phyloP scores from a whole-genome alignment of 352 stramenopile species.

The Phytophthora pini region DNA sequence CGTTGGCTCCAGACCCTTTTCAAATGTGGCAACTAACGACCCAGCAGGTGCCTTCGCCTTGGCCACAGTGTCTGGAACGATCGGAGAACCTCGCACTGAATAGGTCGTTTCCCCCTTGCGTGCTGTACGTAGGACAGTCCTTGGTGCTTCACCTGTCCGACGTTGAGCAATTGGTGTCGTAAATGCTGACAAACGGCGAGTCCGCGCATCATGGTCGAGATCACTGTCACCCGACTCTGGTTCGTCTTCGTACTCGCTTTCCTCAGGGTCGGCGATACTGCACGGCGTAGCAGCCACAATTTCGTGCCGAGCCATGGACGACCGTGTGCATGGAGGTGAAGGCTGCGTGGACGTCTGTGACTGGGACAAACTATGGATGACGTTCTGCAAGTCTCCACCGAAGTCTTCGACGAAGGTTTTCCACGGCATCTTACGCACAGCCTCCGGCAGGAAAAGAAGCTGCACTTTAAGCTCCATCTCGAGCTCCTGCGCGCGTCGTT shows the following conservation, averaged over 20 bases:
- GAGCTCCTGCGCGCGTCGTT: slow-evolving; percentile 67
- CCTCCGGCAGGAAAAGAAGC: slow-evolving; percentile 74
- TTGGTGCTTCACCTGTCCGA: slow-evolving; percentile 4
- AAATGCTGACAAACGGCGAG: slow-evolving; percentile 40
- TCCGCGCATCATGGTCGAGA: slow-evolving; percentile 13
- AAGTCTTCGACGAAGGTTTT: slow-evolving; percentile 86
- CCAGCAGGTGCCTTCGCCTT: slow-evolving; percentile 65
- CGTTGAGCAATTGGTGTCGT: slow-evolving; percentile 48
- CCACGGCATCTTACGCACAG: slow-evolving; percentile 79
- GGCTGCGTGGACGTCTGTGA: slow-evolving; percentile 16
- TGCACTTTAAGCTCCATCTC: slow-evolving; percentile 83
- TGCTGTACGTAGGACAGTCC: slow-evolving; percentile 68
- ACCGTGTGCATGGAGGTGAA: slow-evolving; percentile 17
- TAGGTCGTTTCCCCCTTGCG: slow-evolving; percentile 80
- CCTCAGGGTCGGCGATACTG: slow-evolving; percentile 26
- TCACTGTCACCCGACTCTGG: slow-evolving; percentile 3
- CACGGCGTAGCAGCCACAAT: slow-evolving; percentile 54
- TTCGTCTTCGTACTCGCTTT: slow-evolving; percentile 26
- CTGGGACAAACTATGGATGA: slow-evolving; percentile 70
- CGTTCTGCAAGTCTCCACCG: slow-evolving; percentile 72
- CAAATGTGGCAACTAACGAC: slow-evolving; percentile 72
- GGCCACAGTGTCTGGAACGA: slow-evolving; percentile 59
- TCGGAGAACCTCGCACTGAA: slow-evolving; percentile 71
- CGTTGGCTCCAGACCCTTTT: slow-evolving; percentile 46
- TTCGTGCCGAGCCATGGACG: slow-evolving; percentile 28